phyloP scores from a whole-genome alignment of 2,329 filamentous ascomycete genomes.

The Ascomycota sp. region DNA sequence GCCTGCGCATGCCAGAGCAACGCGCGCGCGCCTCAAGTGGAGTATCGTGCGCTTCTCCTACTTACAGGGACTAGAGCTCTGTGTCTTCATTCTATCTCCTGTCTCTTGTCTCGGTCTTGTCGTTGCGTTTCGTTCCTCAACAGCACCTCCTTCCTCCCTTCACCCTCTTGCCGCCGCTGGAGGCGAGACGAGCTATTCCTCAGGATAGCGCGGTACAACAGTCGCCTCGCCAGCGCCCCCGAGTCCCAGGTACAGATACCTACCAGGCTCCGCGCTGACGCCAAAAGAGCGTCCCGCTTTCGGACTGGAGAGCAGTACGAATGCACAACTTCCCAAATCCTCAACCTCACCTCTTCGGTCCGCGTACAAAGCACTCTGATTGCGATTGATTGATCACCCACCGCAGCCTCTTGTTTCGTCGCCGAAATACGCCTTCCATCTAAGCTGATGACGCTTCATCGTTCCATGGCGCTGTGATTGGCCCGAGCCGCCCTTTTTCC shows the following conservation, averaged over 20 bases:
- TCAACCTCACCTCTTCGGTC: constrained; percentile 35
- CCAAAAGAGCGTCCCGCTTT: constrained; percentile 12
- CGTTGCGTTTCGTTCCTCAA: no score
- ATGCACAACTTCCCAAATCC: constrained; percentile 17
- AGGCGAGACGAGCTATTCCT: no score
- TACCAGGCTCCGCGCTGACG: no score
- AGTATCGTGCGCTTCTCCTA: no score
- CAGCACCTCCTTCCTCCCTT: no score
- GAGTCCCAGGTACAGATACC: neutral
- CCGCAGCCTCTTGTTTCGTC: constrained; percentile 19
- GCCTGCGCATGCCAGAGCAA: no score
- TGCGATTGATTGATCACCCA: constrained; percentile 30
- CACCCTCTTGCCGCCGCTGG: no score
- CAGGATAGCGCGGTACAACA: neutral
- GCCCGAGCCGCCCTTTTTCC: constrained; percentile 22
- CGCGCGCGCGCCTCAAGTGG: no score
- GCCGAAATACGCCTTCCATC: constrained; percentile 24
- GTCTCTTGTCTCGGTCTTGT: no score
- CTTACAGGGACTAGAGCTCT: no score
- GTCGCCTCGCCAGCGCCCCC: neutral
- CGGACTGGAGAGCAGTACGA: constrained; percentile 9
- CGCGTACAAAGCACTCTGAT: constrained; percentile 26
- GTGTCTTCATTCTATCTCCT: no score
- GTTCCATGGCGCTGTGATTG: constrained; percentile 27
- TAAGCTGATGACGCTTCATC: constrained; percentile 29